Percentiles rank a stretch among this genome's conserved stretches.
phyloP scores from a whole-genome alignment of 495 filamentous ascomycete genomes.

The Chaetomium tenue region DNA sequence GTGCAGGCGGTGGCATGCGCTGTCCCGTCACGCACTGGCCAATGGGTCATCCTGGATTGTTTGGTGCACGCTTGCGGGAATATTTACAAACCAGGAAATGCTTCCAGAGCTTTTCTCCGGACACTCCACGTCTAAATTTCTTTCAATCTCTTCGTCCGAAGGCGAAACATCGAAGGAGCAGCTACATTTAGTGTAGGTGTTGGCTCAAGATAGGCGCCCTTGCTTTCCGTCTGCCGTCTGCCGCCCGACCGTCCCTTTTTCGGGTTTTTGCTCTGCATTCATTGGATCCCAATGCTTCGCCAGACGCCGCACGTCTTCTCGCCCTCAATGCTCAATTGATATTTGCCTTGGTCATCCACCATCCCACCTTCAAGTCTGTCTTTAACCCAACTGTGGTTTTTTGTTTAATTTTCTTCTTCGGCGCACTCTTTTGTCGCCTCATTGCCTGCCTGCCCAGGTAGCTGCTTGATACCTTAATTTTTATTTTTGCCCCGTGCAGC shows the following conservation, averaged over 20 bases:
- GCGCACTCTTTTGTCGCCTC: slow-evolving; percentile 21
- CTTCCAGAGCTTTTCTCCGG: slow-evolving; percentile 13
- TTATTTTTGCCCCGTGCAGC: slow-evolving; percentile 11
- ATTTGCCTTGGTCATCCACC: slow-evolving; percentile 18
- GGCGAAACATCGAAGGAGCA: slow-evolving; percentile 19
- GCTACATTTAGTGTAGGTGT: slow-evolving; percentile 5
- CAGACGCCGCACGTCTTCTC: slow-evolving; percentile 19
- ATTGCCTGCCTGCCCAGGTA: neutral
- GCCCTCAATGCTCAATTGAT: slow-evolving; percentile 22
- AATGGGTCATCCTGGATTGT: slow-evolving; percentile 24
- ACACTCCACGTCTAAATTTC: slow-evolving; percentile 10
- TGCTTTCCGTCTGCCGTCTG: neutral
- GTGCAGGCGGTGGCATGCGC: slow-evolving; percentile 24
- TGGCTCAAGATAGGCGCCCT: slow-evolving; percentile 22
- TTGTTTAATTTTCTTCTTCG: neutral
- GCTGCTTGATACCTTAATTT: slow-evolving; percentile 21
- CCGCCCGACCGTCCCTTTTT: slow-evolving; percentile 18
- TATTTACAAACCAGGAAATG: slow-evolving; percentile 17
- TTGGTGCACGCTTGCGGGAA: slow-evolving; percentile 12
- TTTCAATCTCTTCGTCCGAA: slow-evolving; percentile 11
- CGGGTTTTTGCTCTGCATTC: slow-evolving; percentile 13
- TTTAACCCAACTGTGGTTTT: slow-evolving; percentile 4
- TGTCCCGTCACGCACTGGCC: slow-evolving; percentile 10
- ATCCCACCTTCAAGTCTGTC: slow-evolving; percentile 18
- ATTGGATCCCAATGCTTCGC: slow-evolving; percentile 18